Evolutionary conservation across 495 filamentous ascomycete species (phyloP), one percentile per base, ranked within the genome.

Genomic region (Daldinia vernicosa): DNA sequence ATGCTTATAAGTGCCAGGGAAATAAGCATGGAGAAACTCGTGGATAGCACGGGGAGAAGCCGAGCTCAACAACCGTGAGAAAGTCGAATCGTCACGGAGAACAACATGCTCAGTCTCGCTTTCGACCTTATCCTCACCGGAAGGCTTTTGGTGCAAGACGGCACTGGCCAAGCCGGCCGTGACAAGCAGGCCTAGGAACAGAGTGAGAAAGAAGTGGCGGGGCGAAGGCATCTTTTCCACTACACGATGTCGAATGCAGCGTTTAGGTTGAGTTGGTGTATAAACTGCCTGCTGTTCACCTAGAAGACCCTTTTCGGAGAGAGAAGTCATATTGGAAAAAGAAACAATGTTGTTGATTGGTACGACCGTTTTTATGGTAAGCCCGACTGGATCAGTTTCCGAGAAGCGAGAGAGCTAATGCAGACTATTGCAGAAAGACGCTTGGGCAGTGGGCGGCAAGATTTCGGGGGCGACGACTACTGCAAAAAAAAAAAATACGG

Each of bases 21-120:
- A 77, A 59, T 77, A 77, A n/a, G 78, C 73, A 58, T 81, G 79
- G 3, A 83, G 76, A 30, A 83, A 74, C 11, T 73, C 66, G 58
- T 82, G 78, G 6, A 83, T 72, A 61, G 76, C 74, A 43, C 77
- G 70, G 8, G 80, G 73, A n/a, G 81, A 80, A 17, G 79, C 76
- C 11, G 75, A 66, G 50, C 73, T 78, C 59, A 82, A 60, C 43
- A 78, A 47, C 40, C 74, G 63, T 15, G 77, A 77, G 72, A 82
- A 76, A 24, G 75, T 79, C 11, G 74, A 68, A 32, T 72, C 67
- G 35, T 76, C 71, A 39, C 62, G 66, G 15, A 68, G 58, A 19
- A 47, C 60, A 37, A 32, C 59, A 54, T 57, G 30, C 40, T 69
- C 56, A 39, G 50, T 35, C 50, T 74, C 67, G 17, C 57, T 30